Base-by-base conservation (phyloP, 352 stramenopile species). In the Phytophthora chlamydospora region DNA sequence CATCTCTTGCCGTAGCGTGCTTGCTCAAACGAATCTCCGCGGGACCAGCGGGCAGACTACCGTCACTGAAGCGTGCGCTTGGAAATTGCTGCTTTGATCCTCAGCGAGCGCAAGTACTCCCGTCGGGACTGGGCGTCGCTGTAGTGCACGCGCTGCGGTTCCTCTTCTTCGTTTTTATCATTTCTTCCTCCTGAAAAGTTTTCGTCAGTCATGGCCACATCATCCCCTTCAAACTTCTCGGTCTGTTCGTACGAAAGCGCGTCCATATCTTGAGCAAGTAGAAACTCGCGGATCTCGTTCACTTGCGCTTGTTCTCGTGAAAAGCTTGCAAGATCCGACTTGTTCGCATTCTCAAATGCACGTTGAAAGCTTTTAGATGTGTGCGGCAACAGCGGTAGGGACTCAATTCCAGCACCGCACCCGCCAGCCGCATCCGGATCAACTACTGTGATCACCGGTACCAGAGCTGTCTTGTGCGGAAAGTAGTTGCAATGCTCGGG, bases 401-500 rank as follows among this genome's bases (percentile, higher is more conserved):
- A n/a, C 14, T 44, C 13, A 3, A 51, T 39, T 33, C 21, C 24
- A 34, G 9, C 27, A 21, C 8, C 32, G 16, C n/a, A 3, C 8
- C 7, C 17, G n/a, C 47, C 21, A 35, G 29, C 51, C 34, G 46
- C 68, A 55, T 42, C 31, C 8, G 58, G 58, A 50, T 90, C 79
- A 6, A 73, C 8, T 0, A 91, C 75, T 3, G 77, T 84, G 57
- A 93, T 83, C 38, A 90, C 59, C 2, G 85, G 77, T 14, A 92
- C 72, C 13, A 87, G 62, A n/a, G 83, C 83, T 1, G 66, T 71
- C 21, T 80, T 56, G 67, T 89, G 67, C 11, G 83, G 79, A 10
- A 88, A 93, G 44, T 93, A 93, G 3, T 71, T 69, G 59, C 82
- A 93, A 63, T 80, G 75, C 1, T 55, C 44, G 2, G 85, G 59